Evolutionary conservation across 257 asterid genomes (phyloP).

Genomic region (Solanum chiquidenum): DNA sequence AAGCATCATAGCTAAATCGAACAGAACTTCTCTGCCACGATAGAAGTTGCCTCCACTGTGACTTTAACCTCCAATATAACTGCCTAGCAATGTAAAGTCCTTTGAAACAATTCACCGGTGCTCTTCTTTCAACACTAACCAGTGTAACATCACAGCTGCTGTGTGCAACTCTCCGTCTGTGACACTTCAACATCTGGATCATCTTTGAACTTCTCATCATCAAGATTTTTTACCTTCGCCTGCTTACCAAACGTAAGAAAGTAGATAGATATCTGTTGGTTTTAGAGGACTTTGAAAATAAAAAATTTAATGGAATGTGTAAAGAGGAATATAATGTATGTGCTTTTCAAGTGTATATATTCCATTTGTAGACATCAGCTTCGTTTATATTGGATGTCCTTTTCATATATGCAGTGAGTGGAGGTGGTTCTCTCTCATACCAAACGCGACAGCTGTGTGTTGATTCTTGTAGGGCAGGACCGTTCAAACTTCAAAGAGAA

Average conservation of each 20-base stretch:
- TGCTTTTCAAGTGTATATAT: constrained; percentile 6
- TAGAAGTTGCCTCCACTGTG: constrained; percentile 19
- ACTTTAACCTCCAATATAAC: constrained; percentile 21
- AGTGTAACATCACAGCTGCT: neutral
- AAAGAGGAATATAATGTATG: neutral
- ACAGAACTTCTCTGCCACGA: constrained; percentile 12
- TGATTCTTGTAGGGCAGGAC: constrained; percentile 10
- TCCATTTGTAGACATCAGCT: constrained; percentile 7
- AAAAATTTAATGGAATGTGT: neutral
- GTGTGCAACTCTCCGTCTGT: constrained; percentile 1
- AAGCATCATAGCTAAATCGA: constrained; percentile 36
- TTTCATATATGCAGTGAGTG: constrained; percentile 10
- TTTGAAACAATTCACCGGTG: neutral
- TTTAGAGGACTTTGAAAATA: neutral
- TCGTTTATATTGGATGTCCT: constrained; percentile 14
- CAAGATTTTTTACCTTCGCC: constrained; percentile 1
- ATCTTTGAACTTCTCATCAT: neutral
- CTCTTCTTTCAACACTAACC: constrained; percentile 4
- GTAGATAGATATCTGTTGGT: neutral
- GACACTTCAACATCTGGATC: constrained; percentile 13
- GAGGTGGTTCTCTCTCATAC: neutral
- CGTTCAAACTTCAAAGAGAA: neutral
- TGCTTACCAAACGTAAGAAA: neutral
- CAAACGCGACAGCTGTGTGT: constrained; percentile 8
- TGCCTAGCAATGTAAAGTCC: constrained; percentile 5